Conservation (phyloP, 345 rosid genomes). For the Crucihimalaya himalaica region DNA sequence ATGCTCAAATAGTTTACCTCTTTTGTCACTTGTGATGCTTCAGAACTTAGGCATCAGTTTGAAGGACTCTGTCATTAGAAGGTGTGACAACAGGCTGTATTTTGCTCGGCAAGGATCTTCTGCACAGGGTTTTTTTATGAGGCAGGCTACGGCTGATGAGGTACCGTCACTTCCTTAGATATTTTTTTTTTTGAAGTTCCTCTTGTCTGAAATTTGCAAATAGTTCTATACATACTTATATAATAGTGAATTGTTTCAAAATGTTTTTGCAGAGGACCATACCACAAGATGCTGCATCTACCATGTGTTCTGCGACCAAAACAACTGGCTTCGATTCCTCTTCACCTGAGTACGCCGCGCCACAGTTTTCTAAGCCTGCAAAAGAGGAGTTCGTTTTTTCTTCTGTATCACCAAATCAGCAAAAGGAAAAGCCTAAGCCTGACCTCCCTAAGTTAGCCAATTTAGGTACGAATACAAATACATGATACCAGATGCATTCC, state of each 20-base stretch:
- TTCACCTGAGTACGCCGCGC: conserved; percentile 52
- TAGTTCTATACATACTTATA: neutral
- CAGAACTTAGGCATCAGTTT: conserved; percentile 51
- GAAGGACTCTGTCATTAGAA: conserved; percentile 49
- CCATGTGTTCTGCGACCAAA: conserved; percentile 33
- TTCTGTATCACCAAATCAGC: conserved; percentile 20
- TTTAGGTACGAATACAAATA: conserved; percentile 34
- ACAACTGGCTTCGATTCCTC: conserved; percentile 23
- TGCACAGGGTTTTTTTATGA: conserved; percentile 72
- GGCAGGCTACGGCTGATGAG: conserved; percentile 56
- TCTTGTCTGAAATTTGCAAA: neutral
- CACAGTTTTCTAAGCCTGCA: conserved; percentile 49
- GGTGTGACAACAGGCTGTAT: conserved; percentile 54
- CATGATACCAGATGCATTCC: neutral
- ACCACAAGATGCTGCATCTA: conserved; percentile 32
- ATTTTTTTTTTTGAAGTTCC: neutral
- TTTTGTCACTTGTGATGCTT: conserved; percentile 1
- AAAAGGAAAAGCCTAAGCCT: conserved; percentile 26
- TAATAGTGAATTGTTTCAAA: conserved; percentile 1
- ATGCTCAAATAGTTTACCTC: neutral
- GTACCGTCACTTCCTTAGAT: conserved; percentile 30
- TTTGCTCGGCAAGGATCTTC: conserved; percentile 71
- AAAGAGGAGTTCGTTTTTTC: conserved; percentile 20
- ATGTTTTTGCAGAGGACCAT: conserved; percentile 23
- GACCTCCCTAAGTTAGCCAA: conserved; percentile 54